These are phyloP conservation scores for Ogataea ramenticola DNA, from an alignment of 805 yeast genomes.

Conservation along the genomic window DNA sequence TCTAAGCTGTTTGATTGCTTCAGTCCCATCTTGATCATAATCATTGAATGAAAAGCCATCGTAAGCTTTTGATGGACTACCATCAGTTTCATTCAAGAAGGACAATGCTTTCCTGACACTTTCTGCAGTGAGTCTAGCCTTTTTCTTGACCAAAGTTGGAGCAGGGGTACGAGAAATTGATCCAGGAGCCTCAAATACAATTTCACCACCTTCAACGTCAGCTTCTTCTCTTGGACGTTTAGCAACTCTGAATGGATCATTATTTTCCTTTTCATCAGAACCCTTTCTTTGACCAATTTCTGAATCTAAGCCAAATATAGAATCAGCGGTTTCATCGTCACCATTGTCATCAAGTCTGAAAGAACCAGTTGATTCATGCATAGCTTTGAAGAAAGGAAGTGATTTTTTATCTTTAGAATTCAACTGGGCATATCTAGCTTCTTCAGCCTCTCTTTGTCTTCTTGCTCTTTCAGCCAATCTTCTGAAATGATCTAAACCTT, in stretches of 20 bases:
- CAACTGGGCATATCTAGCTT: background rate
- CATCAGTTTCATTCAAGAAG: conserved; percentile 19
- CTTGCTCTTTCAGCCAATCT: conserved; percentile 25
- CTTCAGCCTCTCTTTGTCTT: background rate
- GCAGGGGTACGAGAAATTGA: background rate
- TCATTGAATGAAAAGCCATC: conserved; percentile 20
- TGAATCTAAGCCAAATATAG: background rate
- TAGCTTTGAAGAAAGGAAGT: conserved; percentile 62
- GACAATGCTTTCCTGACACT: conserved; percentile 20
- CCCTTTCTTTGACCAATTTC: conserved; percentile 19
- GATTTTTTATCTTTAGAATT: conserved; percentile 31
- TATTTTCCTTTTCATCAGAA: conserved; percentile 13
- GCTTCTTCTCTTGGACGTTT: conserved; percentile 17
- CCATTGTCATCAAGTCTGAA: conserved; percentile 8
- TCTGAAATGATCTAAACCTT: conserved; percentile 44
- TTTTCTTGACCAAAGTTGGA: conserved; percentile 17
- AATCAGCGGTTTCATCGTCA: conserved; percentile 17
- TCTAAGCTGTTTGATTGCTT: conserved; percentile 27
- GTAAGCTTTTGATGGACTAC: background rate
- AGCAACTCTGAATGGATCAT: conserved; percentile 8
- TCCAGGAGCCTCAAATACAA: conserved; percentile 7
- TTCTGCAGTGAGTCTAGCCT: conserved; percentile 25
- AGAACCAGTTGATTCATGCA: conserved; percentile 13
- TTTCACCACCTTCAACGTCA: conserved; percentile 17
- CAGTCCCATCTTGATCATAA: conserved; percentile 26